Conservation (phyloP, 345 rosid species). For the Cardamine chenopodiifolia region DNA sequence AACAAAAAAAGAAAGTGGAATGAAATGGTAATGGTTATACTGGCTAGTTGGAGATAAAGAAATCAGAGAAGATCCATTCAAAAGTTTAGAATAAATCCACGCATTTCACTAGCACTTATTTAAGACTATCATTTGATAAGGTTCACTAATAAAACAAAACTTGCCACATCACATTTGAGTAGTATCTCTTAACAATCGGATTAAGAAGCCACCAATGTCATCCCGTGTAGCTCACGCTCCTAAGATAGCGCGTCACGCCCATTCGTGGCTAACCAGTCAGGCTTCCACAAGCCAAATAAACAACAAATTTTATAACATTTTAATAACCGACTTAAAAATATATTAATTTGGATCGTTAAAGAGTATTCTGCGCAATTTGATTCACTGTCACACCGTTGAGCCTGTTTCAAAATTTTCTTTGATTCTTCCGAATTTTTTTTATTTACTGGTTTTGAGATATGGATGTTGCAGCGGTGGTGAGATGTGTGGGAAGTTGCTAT, state of each 20-base stretch:
- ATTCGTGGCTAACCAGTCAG: constrained; percentile 32
- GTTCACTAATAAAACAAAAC: not conserved
- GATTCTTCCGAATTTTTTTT: not conserved
- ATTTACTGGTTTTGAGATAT: not conserved
- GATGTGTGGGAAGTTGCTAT: constrained; percentile 25
- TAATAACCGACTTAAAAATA: not conserved
- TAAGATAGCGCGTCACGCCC: constrained; percentile 5
- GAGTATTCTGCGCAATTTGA: not conserved
- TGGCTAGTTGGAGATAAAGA: not conserved
- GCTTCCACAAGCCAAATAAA: constrained; percentile 30
- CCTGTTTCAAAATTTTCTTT: constrained; percentile 28
- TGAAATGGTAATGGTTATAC: not conserved
- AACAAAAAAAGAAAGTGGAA: not conserved
- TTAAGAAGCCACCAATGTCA: constrained; percentile 11
- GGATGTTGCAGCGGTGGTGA: constrained; percentile 35
- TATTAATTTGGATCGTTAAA: not conserved
- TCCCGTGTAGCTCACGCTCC: constrained; percentile 1
- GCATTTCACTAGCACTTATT: not conserved
- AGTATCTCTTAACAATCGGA: not conserved
- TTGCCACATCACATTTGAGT: constrained; percentile 3
- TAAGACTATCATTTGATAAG: not conserved
- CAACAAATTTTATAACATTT: too few relatives aligned
- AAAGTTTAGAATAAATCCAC: not conserved
- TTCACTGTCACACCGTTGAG: constrained; percentile 13
- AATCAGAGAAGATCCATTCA: not conserved